Evolutionary conservation across 306 rosid genomes (phyloP).

Genomic region (Cotoneaster glaucophyllus): DNA sequence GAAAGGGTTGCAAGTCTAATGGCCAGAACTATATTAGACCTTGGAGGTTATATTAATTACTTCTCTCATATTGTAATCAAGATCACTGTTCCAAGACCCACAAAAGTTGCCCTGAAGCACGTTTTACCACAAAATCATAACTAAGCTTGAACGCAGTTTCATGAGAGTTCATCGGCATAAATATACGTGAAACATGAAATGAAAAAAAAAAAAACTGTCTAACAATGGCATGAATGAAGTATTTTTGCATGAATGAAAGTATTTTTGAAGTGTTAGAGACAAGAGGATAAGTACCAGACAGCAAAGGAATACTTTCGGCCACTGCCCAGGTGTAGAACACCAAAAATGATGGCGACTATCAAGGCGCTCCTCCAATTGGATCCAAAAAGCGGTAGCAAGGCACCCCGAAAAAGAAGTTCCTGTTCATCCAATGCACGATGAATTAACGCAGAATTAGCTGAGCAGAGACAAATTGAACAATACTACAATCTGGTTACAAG

Average conservation of each 20-base stretch:
- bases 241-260: background rate
- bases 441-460: background rate
- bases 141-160: background rate
- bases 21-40: no score
- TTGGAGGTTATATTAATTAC: no score
- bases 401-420: slow-evolving; percentile 95
- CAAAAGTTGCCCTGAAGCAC: slow-evolving; percentile 83
- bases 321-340: slow-evolving; percentile 70
- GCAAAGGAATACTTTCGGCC: slow-evolving; percentile 87
- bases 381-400: slow-evolving; percentile 77
- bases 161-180: background rate
- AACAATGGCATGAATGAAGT: background rate
- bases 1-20: no score
- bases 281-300: slow-evolving; percentile 48
- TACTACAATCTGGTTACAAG: background rate
- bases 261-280: background rate
- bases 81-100: no score
- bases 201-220: background rate
- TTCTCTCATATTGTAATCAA: no score
- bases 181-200: background rate
- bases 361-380: slow-evolving; percentile 59
- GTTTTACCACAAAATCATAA: background rate
- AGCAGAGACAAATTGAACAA: background rate
- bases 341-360: slow-evolving; percentile 63
- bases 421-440: slow-evolving; percentile 15